Conservation (phyloP, 257 asterid species). For the Solanum chiquidenum region DNA sequence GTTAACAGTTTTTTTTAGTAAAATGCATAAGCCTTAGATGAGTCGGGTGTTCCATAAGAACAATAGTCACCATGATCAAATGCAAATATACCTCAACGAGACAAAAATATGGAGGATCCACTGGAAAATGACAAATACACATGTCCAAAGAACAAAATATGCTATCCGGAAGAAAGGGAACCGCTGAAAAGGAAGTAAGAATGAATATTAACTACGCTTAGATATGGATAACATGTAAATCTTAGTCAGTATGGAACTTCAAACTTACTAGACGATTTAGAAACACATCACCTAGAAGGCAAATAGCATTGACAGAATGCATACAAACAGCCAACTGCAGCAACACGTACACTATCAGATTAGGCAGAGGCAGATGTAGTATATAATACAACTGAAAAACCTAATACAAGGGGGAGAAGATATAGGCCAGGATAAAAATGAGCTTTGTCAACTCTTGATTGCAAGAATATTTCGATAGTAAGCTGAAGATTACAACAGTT, state of each 20-base stretch:
- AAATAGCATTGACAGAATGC: slow-evolving; percentile 66
- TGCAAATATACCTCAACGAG: slow-evolving; percentile 33
- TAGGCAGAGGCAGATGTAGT: not conserved
- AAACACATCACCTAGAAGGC: slow-evolving; percentile 56
- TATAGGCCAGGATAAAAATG: not conserved
- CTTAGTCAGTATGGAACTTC: not conserved
- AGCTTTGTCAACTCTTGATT: not conserved
- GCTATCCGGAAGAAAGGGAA: slow-evolving; percentile 85
- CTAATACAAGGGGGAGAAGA: not conserved
- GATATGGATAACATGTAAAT: not conserved
- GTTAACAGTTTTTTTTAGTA: not conserved
- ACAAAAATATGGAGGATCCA: slow-evolving; percentile 76
- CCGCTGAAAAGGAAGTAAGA: slow-evolving; percentile 36
- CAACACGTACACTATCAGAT: not conserved
- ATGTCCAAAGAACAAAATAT: slow-evolving; percentile 65
- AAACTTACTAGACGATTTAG: slow-evolving; percentile 52
- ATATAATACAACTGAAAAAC: not conserved
- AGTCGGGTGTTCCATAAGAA: not conserved
- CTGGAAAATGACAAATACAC: slow-evolving; percentile 60
- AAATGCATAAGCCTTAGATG: not conserved
- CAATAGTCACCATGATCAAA: not conserved
- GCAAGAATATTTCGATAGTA: not conserved
- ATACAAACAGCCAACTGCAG: slow-evolving; percentile 48
- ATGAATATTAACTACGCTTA: not conserved
- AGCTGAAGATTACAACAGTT: not conserved